phyloP scores from a whole-genome alignment of 352 stramenopile genomes.

The Peronospora destructor region DNA sequence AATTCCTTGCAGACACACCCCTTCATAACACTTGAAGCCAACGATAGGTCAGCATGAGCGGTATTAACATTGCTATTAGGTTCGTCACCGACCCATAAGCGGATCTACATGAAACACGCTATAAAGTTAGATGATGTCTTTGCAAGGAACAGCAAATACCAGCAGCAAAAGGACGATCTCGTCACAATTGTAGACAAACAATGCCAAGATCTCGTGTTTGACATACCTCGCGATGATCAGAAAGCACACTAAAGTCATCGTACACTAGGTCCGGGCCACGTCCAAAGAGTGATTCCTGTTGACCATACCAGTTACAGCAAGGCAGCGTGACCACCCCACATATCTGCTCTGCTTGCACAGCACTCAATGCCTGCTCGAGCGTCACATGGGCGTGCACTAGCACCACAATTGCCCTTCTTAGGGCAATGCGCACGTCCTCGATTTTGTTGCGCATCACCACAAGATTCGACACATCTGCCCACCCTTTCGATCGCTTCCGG shows the following conservation, averaged over 20 bases:
- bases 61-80: slow-evolving; percentile 6
- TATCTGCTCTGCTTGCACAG: slow-evolving; percentile 51
- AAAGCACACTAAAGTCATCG: slow-evolving; percentile 79
- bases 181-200: slow-evolving; percentile 91
- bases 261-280: slow-evolving; percentile 60
- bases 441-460: slow-evolving; percentile 80
- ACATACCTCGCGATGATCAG: slow-evolving; percentile 62
- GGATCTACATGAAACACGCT: slow-evolving; percentile 31
- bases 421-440: slow-evolving; percentile 63
- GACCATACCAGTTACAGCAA: slow-evolving; percentile 81
- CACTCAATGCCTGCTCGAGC: slow-evolving; percentile 56
- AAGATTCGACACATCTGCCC: slow-evolving; percentile 53
- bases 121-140: slow-evolving; percentile 1
- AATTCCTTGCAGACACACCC: slow-evolving; percentile 38
- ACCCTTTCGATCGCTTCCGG: slow-evolving; percentile 37
- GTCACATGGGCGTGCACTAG: slow-evolving; percentile 80
- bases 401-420: slow-evolving; percentile 55
- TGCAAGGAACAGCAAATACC: not conserved
- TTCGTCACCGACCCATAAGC: slow-evolving; percentile 31
- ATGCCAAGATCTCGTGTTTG: slow-evolving; percentile 85
- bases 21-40: slow-evolving; percentile 36
- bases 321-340: slow-evolving; percentile 64
- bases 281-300: slow-evolving; percentile 54
- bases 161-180: slow-evolving; percentile 84
- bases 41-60: slow-evolving; percentile 16